phyloP scores from a whole-genome alignment of 495 filamentous ascomycete genomes.

The Trichoderma gamsii region DNA sequence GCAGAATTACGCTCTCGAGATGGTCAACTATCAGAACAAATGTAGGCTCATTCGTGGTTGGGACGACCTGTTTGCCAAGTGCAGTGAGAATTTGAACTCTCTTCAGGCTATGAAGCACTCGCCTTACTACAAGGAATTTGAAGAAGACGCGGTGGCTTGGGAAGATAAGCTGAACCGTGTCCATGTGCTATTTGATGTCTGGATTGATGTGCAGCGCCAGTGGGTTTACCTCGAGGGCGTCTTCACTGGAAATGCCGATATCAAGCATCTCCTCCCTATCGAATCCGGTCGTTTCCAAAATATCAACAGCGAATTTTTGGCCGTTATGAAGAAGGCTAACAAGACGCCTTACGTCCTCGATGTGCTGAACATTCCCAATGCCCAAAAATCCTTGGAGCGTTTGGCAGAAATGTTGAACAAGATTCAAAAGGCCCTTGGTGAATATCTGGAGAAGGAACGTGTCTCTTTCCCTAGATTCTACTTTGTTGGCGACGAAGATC shows the following conservation, averaged over 20 bases:
- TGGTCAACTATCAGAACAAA: slow-evolving; percentile 96
- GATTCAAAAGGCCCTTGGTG: slow-evolving; percentile 97
- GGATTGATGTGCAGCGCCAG: slow-evolving; percentile 98
- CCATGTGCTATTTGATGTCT: slow-evolving; percentile 95
- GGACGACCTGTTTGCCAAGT: slow-evolving; percentile 97
- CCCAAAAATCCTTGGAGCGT: slow-evolving; percentile 91
- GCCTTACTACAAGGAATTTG: slow-evolving; percentile 97
- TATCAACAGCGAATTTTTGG: slow-evolving; percentile 96
- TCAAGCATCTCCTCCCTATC: slow-evolving; percentile 93
- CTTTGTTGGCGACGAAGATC: slow-evolving; percentile 96
- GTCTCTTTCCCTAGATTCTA: slow-evolving; percentile 98
- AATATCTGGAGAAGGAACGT: slow-evolving; percentile 96
- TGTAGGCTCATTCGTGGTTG: slow-evolving; percentile 95
- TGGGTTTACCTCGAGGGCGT: slow-evolving; percentile 99
- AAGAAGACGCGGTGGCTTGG: slow-evolving; percentile 93
- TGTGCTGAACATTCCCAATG: slow-evolving; percentile 87
- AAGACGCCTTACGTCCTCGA: slow-evolving; percentile 91
- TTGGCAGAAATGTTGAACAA: slow-evolving; percentile 94
- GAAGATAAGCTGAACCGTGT: slow-evolving; percentile 97
- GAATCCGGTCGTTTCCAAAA: slow-evolving; percentile 96
- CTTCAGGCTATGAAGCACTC: slow-evolving; percentile 98
- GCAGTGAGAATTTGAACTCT: slow-evolving; percentile 95
- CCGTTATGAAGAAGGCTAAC: slow-evolving; percentile 97
- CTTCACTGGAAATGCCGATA: slow-evolving; percentile 96
- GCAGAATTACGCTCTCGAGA: slow-evolving; percentile 87